Percentiles rank a stretch among this genome's conserved stretches.
Evolutionary conservation across 2,329 filamentous ascomycete species (phyloP).

Genomic region (Diplodia sapinea): DNA sequence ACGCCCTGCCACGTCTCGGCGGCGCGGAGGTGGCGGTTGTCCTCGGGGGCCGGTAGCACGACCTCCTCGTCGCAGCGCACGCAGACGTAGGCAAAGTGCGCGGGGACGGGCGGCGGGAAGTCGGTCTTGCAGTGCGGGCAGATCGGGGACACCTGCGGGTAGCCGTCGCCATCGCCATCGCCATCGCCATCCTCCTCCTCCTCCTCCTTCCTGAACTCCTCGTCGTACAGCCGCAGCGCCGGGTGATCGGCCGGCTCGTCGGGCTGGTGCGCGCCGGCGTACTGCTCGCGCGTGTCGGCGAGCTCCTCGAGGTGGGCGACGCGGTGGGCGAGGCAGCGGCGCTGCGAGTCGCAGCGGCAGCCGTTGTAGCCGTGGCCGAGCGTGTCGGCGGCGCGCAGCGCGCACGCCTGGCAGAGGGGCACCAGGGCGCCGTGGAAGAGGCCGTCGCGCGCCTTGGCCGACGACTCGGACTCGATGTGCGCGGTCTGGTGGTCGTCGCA

Average conservation of each 20-base stretch:
- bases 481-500: background rate
- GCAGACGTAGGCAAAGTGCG: background rate
- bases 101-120: background rate
- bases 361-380: background rate
- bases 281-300: background rate
- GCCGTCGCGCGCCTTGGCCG: background rate
- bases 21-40: background rate
- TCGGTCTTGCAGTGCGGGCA: background rate
- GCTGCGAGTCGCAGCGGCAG: background rate
- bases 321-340: slow-evolving; percentile 7
- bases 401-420: background rate
- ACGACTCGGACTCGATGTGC: background rate
- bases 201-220: no score
- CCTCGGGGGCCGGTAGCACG: background rate
- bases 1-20: background rate
- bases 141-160: background rate
- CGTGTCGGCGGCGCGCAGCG: background rate
- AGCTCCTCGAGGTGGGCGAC: background rate
- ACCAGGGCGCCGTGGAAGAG: background rate
- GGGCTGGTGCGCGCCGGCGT: background rate
- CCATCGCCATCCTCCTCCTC: no score
- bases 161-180: background rate
- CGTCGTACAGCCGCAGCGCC: no score
- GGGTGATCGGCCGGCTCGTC: no score
- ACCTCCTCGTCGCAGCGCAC: background rate